A percentile compares a stretch with the other conserved stretches of the same genome.
Conservation (phyloP, 2,329 filamentous ascomycete genomes). For the Graphium sp. region DNA sequence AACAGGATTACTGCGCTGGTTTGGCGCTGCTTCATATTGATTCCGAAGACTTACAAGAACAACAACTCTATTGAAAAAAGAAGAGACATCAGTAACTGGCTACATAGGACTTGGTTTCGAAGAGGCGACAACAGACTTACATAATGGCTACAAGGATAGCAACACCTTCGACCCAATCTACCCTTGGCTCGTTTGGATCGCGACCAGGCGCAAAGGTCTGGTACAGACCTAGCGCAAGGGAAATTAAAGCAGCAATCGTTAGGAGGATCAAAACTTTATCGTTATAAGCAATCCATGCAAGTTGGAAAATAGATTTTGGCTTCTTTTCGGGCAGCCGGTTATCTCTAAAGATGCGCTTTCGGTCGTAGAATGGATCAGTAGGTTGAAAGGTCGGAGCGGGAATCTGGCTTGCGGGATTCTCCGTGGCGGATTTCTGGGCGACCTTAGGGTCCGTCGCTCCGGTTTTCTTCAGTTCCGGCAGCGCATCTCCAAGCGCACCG, state of each 20-base stretch:
- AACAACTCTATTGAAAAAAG: conserved; percentile 5
- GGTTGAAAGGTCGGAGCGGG: conserved; percentile 5
- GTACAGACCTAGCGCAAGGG: conserved; percentile 53
- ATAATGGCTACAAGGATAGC: conserved; percentile 7
- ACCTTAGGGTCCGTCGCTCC: neutral
- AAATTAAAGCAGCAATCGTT: conserved; percentile 51
- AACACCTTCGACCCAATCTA: conserved; percentile 11
- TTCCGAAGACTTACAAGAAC: conserved; percentile 7
- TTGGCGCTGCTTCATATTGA: neutral
- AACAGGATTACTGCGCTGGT: too few relatives aligned
- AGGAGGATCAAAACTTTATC: conserved; percentile 58
- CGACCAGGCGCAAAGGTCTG: conserved; percentile 32
- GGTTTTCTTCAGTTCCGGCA: neutral
- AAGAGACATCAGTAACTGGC: too few relatives aligned
- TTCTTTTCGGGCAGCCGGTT: conserved; percentile 45
- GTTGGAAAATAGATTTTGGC: conserved; percentile 35
- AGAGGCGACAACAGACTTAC: too few relatives aligned
- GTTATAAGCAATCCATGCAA: conserved; percentile 56
- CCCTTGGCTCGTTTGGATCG: conserved; percentile 11
- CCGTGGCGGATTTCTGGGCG: conserved; percentile 1
- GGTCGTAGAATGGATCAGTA: conserved; percentile 23
- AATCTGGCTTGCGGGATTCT: conserved; percentile 5
- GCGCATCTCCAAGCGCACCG: conserved; percentile 1
- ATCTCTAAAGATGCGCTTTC: conserved; percentile 40
- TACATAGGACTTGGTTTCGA: too few relatives aligned